phyloP scores from a whole-genome alignment of 148 eudicot genomes.

The Polygonum aviculare region DNA sequence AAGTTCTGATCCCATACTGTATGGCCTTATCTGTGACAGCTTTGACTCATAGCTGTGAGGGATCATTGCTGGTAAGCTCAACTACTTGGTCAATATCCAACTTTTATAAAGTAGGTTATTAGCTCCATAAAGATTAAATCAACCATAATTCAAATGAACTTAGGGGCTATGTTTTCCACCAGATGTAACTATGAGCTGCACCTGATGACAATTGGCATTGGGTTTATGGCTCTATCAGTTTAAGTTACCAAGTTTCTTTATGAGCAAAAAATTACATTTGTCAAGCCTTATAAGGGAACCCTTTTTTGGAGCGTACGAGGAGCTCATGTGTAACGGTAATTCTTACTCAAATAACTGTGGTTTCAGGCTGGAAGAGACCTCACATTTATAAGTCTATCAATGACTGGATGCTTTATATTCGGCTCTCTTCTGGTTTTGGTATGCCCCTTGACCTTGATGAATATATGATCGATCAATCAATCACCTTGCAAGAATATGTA shows the following conservation, averaged over 20 bases:
- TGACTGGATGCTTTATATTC: constrained; percentile 59
- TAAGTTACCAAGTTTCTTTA: too few relatives aligned
- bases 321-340: too few relatives aligned
- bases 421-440: constrained; percentile 70
- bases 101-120: not conserved
- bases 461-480: too few relatives aligned
- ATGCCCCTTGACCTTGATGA: constrained; percentile 13
- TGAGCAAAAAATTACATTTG: too few relatives aligned
- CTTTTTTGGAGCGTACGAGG: too few relatives aligned
- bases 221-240: too few relatives aligned
- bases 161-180: too few relatives aligned
- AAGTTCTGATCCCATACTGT: constrained; percentile 71
- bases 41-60: constrained; percentile 80
- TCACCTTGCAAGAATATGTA: too few relatives aligned
- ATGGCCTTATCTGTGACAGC: constrained; percentile 74
- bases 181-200: too few relatives aligned
- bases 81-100: not conserved
- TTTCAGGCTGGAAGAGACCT: constrained; percentile 90
- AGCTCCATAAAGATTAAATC: not conserved
- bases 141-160: too few relatives aligned
- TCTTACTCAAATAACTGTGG: not conserved
- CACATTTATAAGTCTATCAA: constrained; percentile 59
- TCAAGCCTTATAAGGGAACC: too few relatives aligned
- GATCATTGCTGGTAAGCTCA: constrained; percentile 79
- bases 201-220: too few relatives aligned